Conservation (phyloP, 139 green algal genomes). For the Choricystis sp. region DNA sequence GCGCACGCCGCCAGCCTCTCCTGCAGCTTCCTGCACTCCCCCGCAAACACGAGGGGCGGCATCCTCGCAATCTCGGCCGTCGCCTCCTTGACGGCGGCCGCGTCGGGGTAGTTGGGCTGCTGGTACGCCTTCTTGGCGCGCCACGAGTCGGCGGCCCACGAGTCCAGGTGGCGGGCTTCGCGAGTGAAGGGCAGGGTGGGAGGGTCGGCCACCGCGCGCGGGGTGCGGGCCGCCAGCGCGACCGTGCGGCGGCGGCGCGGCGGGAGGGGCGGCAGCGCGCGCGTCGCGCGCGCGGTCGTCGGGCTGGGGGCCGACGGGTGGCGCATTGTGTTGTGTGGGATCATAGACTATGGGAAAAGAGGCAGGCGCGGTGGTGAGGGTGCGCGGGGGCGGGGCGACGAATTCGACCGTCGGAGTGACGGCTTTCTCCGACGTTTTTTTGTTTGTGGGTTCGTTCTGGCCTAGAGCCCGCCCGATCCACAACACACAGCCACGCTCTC, state of each 20-base stretch:
- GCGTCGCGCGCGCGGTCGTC: too few species aligned
- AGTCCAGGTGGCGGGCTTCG: conserved; percentile 21
- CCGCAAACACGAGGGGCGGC: conserved; percentile 92
- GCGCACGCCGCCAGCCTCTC: conserved; percentile 62
- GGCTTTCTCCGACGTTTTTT: too few species aligned
- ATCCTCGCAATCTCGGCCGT: conserved; percentile 46
- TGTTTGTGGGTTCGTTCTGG: too few species aligned
- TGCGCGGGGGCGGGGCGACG: too few species aligned
- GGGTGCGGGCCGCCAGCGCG: too few species aligned
- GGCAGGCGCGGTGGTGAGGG: too few species aligned
- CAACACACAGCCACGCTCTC: too few species aligned
- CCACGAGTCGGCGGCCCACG: conserved; percentile 38
- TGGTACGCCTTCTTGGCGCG: conserved; percentile 33
- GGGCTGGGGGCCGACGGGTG: too few species aligned
- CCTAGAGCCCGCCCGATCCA: too few species aligned
- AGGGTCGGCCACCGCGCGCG: conserved; percentile 16
- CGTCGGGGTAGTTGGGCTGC: conserved; percentile 56
- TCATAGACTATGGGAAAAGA: too few species aligned
- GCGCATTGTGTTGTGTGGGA: too few species aligned
- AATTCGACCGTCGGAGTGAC: too few species aligned
- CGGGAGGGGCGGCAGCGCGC: background rate
- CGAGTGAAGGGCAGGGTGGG: conserved; percentile 21
- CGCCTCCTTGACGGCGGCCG: conserved; percentile 33
- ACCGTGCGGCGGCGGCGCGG: background rate
- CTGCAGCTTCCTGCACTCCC: conserved; percentile 89